Evolutionary conservation across 2,329 filamentous ascomycete genomes (phyloP), one percentile per base, ranked within the genome.

Genomic region (Fusarium illudens): DNA sequence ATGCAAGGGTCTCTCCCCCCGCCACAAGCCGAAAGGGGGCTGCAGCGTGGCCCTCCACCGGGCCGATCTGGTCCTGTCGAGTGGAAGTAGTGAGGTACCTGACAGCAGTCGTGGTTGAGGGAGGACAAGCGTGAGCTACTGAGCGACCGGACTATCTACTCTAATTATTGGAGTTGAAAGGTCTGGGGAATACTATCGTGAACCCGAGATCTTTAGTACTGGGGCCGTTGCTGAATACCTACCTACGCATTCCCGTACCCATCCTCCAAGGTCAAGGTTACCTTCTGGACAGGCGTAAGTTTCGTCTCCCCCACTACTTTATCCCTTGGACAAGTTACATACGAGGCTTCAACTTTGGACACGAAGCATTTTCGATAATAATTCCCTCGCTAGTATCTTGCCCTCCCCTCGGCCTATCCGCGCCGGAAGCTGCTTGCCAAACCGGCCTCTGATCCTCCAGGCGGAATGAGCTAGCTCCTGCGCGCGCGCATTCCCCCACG

Each of bases 401-500:
- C 30, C 58, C 37, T 19, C 57, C 65, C 27, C 29, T 42, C 61
- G 7, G 27, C 22, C 20, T 29, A 27, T 22, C 37, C 27, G n/a
- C n/a, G 19, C 48, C 34, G 25, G 34, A 39, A 27, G 20, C 25
- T 22, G 39, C 22, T 46, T 46, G 39, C 39, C 39, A 46, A 27
- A 46, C n/a, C 39, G 39, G 22, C 39, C 22, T 46, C 39, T 46
- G 22, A 66, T 66, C 52, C 57, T 63, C 50, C 42, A 53, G 57
- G 46, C 65, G 66, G 66, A 67, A 68, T 64, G 66, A 64, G 66
- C 66, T 68, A 68, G 66, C 64, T 69, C 39, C 22, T 46, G 22
- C 39, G 22, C 39, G 56, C 55, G 54, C 50, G 44, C 53, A 64
- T 66, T 66, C 66, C 66, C 69, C 66, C 62, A 69, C 29, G 55